Conservation (phyloP, 2,329 filamentous ascomycete species). For the Pseudogymnoascus pannorum region DNA sequence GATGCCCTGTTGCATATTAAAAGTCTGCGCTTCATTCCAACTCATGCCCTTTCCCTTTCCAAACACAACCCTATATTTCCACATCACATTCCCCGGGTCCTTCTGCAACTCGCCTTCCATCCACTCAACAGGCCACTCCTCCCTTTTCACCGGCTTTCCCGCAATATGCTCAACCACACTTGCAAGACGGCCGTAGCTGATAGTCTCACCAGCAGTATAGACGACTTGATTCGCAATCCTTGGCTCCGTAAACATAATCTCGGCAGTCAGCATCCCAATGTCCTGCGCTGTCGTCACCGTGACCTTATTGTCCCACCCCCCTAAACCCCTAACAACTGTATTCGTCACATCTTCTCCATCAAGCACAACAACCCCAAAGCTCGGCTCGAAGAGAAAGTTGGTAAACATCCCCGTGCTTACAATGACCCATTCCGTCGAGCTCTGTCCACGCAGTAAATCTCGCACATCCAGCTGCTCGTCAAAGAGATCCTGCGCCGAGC, state of each 20-base stretch:
- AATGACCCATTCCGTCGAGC: slow-evolving; percentile 50
- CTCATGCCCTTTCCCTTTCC: slow-evolving; percentile 49
- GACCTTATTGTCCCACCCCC: slow-evolving; percentile 53
- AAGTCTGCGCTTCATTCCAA: slow-evolving; percentile 48
- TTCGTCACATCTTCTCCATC: slow-evolving; percentile 36
- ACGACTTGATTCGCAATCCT: slow-evolving; percentile 36
- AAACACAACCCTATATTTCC: slow-evolving; percentile 57
- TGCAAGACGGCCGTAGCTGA: slow-evolving; percentile 49
- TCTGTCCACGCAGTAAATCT: slow-evolving; percentile 41
- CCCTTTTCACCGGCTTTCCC: slow-evolving; percentile 37
- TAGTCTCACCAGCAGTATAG: slow-evolving; percentile 54
- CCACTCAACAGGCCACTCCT: slow-evolving; percentile 41
- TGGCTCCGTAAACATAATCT: slow-evolving; percentile 41
- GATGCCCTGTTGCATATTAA: slow-evolving; percentile 45
- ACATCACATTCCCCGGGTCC: slow-evolving; percentile 42
- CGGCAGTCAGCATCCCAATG: slow-evolving; percentile 54
- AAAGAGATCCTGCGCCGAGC: slow-evolving; percentile 56
- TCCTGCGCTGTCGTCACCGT: slow-evolving; percentile 57
- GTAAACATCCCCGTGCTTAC: slow-evolving; percentile 65
- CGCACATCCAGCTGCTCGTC: slow-evolving; percentile 59
- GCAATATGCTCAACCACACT: slow-evolving; percentile 42
- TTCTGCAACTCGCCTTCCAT: slow-evolving; percentile 39
- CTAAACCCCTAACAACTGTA: slow-evolving; percentile 44
- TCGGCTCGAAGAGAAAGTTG: slow-evolving; percentile 58
- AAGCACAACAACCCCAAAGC: slow-evolving; percentile 56